phyloP scores from a whole-genome alignment of 768 basidiomycete species.

The Lentinula detonsa region DNA sequence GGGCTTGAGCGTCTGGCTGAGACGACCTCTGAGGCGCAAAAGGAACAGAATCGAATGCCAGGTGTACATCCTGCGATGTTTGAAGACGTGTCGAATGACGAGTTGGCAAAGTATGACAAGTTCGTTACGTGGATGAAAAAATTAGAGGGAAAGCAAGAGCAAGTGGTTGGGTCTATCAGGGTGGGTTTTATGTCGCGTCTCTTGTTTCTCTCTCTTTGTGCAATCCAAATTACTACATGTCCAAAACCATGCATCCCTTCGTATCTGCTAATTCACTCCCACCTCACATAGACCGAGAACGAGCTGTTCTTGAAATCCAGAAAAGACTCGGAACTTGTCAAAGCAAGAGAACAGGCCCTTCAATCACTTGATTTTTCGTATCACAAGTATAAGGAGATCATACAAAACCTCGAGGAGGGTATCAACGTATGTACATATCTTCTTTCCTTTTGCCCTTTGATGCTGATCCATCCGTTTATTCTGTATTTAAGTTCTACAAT shows the following conservation, averaged over 20 bases:
- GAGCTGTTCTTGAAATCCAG: slow-evolving; percentile 70
- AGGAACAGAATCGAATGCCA: slow-evolving; percentile 10
- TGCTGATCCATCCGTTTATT: not conserved
- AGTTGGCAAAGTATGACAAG: slow-evolving; percentile 76
- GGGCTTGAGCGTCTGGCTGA: slow-evolving; percentile 63
- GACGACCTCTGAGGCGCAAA: not conserved
- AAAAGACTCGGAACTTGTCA: slow-evolving; percentile 69
- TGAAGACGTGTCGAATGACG: slow-evolving; percentile 73
- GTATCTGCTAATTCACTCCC: not conserved
- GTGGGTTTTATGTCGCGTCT: slow-evolving; percentile 25
- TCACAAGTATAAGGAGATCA: slow-evolving; percentile 83
- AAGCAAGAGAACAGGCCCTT: slow-evolving; percentile 75
- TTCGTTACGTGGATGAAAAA: slow-evolving; percentile 56
- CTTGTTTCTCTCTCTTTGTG: slow-evolving; percentile 8
- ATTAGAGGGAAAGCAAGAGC: slow-evolving; percentile 55
- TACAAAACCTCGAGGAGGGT: slow-evolving; percentile 82
- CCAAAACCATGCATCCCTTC: too few species aligned
- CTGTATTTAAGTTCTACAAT: slow-evolving; percentile 71
- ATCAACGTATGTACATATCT: slow-evolving; percentile 49
- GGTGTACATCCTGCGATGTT: slow-evolving; percentile 75
- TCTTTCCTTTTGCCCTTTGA: not conserved
- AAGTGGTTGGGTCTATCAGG: slow-evolving; percentile 61
- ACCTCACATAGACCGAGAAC: slow-evolving; percentile 45
- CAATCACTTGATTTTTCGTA: slow-evolving; percentile 82
- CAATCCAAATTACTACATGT: too few species aligned